Base-by-base conservation (phyloP, 305 asterid genomes). In the Rubia peregrina region DNA sequence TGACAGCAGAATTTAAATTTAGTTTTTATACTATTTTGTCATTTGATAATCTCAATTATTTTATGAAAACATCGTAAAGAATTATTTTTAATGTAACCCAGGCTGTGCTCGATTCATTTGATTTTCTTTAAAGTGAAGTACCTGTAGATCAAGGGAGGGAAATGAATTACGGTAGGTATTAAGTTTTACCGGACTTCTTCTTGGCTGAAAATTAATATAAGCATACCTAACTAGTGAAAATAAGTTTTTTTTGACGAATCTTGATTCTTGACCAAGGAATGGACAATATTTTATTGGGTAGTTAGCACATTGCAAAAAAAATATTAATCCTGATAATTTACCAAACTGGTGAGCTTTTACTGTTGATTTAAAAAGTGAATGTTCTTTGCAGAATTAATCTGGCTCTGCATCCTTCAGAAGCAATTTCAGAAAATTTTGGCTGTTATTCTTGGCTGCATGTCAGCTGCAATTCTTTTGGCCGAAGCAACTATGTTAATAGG, bases 401-500 rank as follows among this genome's bases (percentile, higher is more conserved):
- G 98, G 99, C 89, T 94, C 66, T 94, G 97, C 83, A 82, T 94
- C 78, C 75, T 94, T 75, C 79, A 66, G 76, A 91, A 91, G 88
- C 93, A 94, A 76, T 78, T 91, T 79, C 75, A 86, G 80, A 90
- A 79, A 71, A 75, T 83, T 62, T 80, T 87, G 74, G 96, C 96
- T 78, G 79, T 91, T 64, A 75, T 89, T 82, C 97, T 94, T 81
- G 93, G 99, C 74, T 91, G 95, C 90, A 87, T 94, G 85, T 89
- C 99, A 67, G 93, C 74, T 3, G 95, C 99, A 44, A 91, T 94
- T 73, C 91, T 94, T 74, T 80, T 94, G 69, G 99, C 98, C 10
- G 99, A 94, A 86, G 97, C 98, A 71, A 94, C 98, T 72, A 81
- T 94, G 87, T 87, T 94, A 77, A 88, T 94, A 64, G 87, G 95